Conservation (phyloP, 495 filamentous ascomycete genomes). For the Collariella sp. region DNA sequence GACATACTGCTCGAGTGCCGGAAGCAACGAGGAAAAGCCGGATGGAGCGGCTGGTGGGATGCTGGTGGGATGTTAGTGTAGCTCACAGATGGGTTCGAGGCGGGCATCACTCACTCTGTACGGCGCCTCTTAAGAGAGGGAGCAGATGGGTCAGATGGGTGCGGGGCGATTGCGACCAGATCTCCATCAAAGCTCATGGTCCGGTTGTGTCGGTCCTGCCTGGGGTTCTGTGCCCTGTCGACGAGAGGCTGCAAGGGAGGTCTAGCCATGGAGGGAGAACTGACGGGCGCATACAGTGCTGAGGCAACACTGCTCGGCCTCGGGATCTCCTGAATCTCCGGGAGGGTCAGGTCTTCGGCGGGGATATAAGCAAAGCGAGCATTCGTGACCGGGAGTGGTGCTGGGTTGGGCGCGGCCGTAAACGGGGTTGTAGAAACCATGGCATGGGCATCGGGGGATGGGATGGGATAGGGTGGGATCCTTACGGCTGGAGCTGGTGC, state of each 20-base stretch:
- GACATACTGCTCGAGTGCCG: slow-evolving; percentile 18
- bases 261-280: neutral
- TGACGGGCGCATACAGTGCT: neutral
- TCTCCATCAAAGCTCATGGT: neutral
- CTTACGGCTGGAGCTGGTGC: slow-evolving; percentile 12
- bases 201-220: neutral
- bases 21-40: slow-evolving; percentile 10
- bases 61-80: neutral
- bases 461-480: too few species aligned
- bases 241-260: neutral
- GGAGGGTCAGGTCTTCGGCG: neutral
- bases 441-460: slow-evolving; percentile 5
- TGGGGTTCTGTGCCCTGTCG: neutral
- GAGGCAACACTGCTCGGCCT: neutral
- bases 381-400: slow-evolving; percentile 14
- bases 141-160: neutral
- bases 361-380: slow-evolving; percentile 22
- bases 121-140: slow-evolving; percentile 16
- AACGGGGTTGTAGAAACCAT: slow-evolving; percentile 2
- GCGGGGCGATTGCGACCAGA: neutral
- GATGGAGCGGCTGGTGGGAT: neutral
- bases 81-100: neutral
- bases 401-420: neutral
- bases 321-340: neutral
- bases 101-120: slow-evolving; percentile 13